Conservation (phyloP, 2,329 filamentous ascomycete species). For the Polytolypa hystricis region DNA sequence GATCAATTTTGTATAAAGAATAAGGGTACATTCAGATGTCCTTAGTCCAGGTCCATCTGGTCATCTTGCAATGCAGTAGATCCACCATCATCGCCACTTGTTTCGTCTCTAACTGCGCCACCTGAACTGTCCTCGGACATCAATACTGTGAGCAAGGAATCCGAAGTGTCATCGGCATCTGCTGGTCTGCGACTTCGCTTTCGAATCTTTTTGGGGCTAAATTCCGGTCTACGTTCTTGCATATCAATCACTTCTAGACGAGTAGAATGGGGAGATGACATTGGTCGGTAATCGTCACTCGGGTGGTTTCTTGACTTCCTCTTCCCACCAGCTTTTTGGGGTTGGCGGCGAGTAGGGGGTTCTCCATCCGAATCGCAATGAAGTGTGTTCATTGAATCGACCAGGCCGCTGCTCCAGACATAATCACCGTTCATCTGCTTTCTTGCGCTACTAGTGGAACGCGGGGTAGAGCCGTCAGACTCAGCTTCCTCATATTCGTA, state of each 20-base stretch:
- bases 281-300: slow-evolving; percentile 10
- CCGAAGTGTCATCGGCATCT: slow-evolving; percentile 6
- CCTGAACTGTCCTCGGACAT: not conserved
- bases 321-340: slow-evolving; percentile 23
- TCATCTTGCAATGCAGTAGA: no score
- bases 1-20: no score
- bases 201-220: slow-evolving; percentile 19
- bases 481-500: slow-evolving; percentile 24
- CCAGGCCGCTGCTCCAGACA: slow-evolving; percentile 23
- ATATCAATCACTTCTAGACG: slow-evolving; percentile 9
- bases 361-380: slow-evolving; percentile 20
- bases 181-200: slow-evolving; percentile 14
- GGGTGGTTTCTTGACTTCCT: slow-evolving; percentile 20
- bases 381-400: slow-evolving; percentile 23
- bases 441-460: not conserved
- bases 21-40: not conserved
- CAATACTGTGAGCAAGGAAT: slow-evolving; percentile 5
- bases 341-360: slow-evolving; percentile 3
- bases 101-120: not conserved
- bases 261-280: not conserved
- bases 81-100: no score
- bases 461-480: slow-evolving; percentile 9
- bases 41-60: not conserved
- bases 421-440: slow-evolving; percentile 13
- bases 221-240: slow-evolving; percentile 8